These are phyloP conservation scores for Blattamonas nauphoetae DNA, from an alignment of 78 protist species.

Conservation along the genomic window DNA sequence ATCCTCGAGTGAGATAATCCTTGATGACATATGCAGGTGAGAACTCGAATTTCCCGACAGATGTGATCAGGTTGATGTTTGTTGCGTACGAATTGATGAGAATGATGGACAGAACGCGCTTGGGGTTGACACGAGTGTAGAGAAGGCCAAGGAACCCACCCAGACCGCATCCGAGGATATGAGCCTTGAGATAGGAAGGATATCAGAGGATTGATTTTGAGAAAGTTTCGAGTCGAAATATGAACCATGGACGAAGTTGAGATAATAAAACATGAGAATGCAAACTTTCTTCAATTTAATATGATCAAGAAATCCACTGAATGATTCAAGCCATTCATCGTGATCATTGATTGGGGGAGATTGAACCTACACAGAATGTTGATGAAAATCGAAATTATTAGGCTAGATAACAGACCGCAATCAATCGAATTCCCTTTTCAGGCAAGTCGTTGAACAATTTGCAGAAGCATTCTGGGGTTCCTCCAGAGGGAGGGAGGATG, in stretches of 20 bases:
- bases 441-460: background rate
- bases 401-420: background rate
- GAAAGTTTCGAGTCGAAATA: no score
- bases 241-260: no score
- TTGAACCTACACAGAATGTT: background rate
- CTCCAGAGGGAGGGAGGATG: background rate
- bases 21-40: background rate
- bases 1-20: background rate
- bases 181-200: no score
- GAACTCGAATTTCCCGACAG: background rate
- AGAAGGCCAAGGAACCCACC: background rate
- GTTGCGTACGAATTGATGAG: background rate
- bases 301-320: slow-evolving; percentile 9
- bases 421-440: background rate
- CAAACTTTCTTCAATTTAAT: background rate
- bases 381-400: background rate
- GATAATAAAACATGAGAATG: background rate
- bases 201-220: no score
- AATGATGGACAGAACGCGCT: background rate
- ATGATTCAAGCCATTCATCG: slow-evolving; percentile 1
- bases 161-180: background rate
- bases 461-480: background rate
- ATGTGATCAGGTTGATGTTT: background rate
- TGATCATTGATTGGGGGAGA: background rate
- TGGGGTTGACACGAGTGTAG: background rate